Conservation (phyloP, 495 filamentous ascomycete genomes). For the Tuber brumale region DNA sequence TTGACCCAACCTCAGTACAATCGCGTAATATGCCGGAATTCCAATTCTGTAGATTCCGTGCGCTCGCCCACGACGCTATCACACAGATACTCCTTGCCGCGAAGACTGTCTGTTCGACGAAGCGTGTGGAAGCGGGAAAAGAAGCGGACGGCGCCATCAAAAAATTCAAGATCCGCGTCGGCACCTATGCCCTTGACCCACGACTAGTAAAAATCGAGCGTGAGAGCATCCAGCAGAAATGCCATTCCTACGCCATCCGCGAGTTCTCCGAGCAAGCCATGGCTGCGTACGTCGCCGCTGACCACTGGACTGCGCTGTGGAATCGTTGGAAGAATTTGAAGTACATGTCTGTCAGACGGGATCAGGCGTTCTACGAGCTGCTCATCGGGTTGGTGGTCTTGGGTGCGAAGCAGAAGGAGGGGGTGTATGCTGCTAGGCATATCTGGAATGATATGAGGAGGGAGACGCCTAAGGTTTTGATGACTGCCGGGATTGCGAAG, state of each 20-base stretch:
- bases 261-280: slow-evolving; percentile 50
- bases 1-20: slow-evolving; percentile 31
- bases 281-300: slow-evolving; percentile 42
- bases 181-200: slow-evolving; percentile 16
- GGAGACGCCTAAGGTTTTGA: slow-evolving; percentile 52
- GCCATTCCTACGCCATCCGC: slow-evolving; percentile 46
- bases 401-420: slow-evolving; percentile 46
- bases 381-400: slow-evolving; percentile 52
- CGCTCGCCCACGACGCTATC: slow-evolving; percentile 16
- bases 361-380: slow-evolving; percentile 52
- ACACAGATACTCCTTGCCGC: slow-evolving; percentile 4
- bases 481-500: slow-evolving; percentile 45
- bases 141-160: slow-evolving; percentile 10
- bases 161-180: slow-evolving; percentile 18
- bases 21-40: slow-evolving; percentile 37
- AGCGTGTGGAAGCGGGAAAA: neutral
- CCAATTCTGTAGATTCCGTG: slow-evolving; percentile 17
- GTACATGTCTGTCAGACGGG: slow-evolving; percentile 49
- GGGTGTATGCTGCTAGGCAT: slow-evolving; percentile 49
- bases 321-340: slow-evolving; percentile 55
- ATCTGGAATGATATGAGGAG: slow-evolving; percentile 54
- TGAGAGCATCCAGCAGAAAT: slow-evolving; percentile 32
- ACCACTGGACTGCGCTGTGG: slow-evolving; percentile 56
- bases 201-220: slow-evolving; percentile 41
- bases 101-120: slow-evolving; percentile 4